Percentiles rank a stretch among this genome's conserved stretches.
Evolutionary conservation across 1,284 basidiomycete genomes (phyloP).

Genomic region (Malassezia psittaci): DNA sequence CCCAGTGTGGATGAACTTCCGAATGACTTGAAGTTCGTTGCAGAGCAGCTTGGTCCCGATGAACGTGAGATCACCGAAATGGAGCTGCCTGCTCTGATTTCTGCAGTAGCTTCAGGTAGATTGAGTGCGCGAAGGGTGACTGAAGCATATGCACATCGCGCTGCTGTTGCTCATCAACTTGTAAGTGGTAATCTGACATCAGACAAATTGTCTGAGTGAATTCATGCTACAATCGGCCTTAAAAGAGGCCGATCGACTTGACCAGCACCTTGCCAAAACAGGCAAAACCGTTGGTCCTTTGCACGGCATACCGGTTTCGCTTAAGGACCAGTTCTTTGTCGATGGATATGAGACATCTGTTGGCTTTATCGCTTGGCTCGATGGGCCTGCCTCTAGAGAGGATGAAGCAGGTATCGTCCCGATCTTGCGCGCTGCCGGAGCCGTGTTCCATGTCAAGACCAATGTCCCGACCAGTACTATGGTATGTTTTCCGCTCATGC

Average conservation of each 20-base stretch:
- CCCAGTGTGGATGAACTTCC: background rate
- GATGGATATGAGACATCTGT: conserved; percentile 1
- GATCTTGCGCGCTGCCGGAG: background rate
- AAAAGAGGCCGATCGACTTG: background rate
- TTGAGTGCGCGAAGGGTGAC: background rate
- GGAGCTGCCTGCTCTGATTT: background rate
- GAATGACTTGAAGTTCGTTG: background rate
- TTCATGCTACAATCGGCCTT: background rate
- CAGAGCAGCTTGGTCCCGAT: background rate
- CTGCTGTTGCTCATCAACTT: conserved; percentile 5
- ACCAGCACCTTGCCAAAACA: background rate
- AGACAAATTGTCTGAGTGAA: conserved; percentile 4
- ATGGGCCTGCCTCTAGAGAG: background rate
- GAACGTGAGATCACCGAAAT: background rate
- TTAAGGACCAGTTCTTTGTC: conserved; percentile 6
- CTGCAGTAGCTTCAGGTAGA: background rate
- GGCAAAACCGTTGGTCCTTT: background rate
- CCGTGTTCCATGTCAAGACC: conserved; percentile 4
- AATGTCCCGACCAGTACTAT: conserved; percentile 6
- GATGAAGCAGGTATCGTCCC: background rate
- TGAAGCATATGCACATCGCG: background rate
- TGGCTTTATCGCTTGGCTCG: conserved; percentile 3
- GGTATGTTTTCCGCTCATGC: background rate
- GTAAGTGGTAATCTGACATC: background rate
- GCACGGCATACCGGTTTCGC: conserved; percentile 3